Percentiles rank a stretch among this genome's conserved stretches.
Conservation (phyloP, 805 yeast species). For the Schwanniomyces vanrijiae region DNA sequence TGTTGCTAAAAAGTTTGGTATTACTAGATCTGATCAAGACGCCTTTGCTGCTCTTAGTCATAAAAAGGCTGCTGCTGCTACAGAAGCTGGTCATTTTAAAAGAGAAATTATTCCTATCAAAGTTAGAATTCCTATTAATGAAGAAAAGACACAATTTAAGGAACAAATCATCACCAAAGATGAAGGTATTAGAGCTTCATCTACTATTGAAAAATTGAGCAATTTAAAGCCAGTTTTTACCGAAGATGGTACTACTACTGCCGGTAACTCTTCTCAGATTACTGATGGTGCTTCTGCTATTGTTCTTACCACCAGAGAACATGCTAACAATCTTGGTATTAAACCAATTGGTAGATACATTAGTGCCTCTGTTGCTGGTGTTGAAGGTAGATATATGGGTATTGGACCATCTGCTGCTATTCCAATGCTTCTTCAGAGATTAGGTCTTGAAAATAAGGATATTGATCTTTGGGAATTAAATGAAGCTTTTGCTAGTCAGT, state of each 20-base stretch:
- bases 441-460: conserved; percentile 23
- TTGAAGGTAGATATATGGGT: conserved; percentile 35
- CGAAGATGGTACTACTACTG: conserved; percentile 31
- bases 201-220: conserved; percentile 26
- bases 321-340: conserved; percentile 31
- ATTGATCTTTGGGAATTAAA: conserved; percentile 32
- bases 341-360: conserved; percentile 29
- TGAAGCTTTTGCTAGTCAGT: conserved; percentile 40
- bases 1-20: conserved; percentile 21
- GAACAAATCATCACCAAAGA: conserved; percentile 17
- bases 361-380: conserved; percentile 32
- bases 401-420: conserved; percentile 36
- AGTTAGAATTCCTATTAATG: conserved; percentile 10
- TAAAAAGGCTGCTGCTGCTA: conserved; percentile 21
- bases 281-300: conserved; percentile 39
- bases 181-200: conserved; percentile 28
- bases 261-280: conserved; percentile 38
- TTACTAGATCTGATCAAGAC: conserved; percentile 24
- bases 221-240: conserved; percentile 29
- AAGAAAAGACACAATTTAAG: conserved; percentile 6
- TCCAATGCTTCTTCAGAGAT: conserved; percentile 22
- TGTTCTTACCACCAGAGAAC: conserved; percentile 31
- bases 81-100: conserved; percentile 21
- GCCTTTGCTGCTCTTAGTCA: conserved; percentile 24
- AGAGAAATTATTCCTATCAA: conserved; percentile 18